Base-by-base conservation (phyloP, 1,284 basidiomycete genomes). In the Violaceomyces palustris region DNA sequence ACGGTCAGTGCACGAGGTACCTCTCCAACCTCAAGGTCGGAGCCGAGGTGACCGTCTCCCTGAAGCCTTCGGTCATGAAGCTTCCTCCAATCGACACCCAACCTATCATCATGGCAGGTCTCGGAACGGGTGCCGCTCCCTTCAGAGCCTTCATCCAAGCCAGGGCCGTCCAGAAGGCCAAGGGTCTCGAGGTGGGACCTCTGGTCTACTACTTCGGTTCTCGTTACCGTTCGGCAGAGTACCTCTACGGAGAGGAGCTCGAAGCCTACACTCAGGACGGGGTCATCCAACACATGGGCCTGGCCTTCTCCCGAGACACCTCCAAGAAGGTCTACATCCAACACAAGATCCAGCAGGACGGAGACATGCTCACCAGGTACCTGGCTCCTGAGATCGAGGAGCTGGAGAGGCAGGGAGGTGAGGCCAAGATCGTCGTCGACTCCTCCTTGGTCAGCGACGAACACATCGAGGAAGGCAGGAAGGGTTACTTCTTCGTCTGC, bases 21-120 rank as follows among this genome's bases (percentile, higher is more conserved):
- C 83, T 98, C 30, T 83, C 86, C 21, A 82, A 80, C 30, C 81
- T 98, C 42, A 81, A 81, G 69, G 75, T 85, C 21, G 94, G 94
- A 25, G 86, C 88, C 74, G 85, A 92, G 76, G 90, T 98, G 25
- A 97, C 92, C 1, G 93, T 96, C 14, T 96, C 91, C 15, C 86
- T 98, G 77, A 96, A 96, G 77, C 94, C 94, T 18, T 93, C 89
- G 69, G 93, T 98, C 36, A 98, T 98, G 93, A 98, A 96, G 82
- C 87, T 89, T 43, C 93, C 94, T 45, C 85, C 86, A 4, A 79
- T 83, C 72, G 79, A 84, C 71, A 80, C 79, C 48, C 90, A 94
- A 74, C 93, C 93, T 35, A 81, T 98, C 75, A 94, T 98, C 77
- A 92, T 98, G 88, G 91, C 93, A 37, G 93, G 93, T 69, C 84